phyloP scores from a whole-genome alignment of 345 rosid genomes.

The Rhizophora apiculata region DNA sequence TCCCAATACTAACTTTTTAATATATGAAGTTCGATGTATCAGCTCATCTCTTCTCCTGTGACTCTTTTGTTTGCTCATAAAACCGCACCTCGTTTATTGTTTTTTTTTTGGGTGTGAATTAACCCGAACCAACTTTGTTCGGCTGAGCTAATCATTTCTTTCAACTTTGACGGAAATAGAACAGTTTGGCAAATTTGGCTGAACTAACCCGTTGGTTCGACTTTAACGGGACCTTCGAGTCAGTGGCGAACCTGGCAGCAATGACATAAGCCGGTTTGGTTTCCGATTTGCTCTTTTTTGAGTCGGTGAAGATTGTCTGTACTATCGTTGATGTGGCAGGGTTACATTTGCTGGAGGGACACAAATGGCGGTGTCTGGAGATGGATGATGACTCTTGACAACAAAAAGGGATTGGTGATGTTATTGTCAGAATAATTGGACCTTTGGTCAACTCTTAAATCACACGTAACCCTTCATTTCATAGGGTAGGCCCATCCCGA shows the following conservation, averaged over 20 bases:
- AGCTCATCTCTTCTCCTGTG: no score
- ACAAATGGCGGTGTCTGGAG: background rate
- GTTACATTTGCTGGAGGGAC: background rate
- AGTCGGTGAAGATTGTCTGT: constrained; percentile 17
- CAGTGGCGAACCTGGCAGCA: background rate
- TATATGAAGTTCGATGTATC: no score
- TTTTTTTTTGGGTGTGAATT: no score
- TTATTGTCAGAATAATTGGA: background rate
- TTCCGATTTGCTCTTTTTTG: background rate
- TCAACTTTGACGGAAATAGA: no score
- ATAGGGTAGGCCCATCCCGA: no score
- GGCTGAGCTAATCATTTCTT: background rate
- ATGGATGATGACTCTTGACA: background rate
- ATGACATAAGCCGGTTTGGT: background rate
- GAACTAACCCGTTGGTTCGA: no score
- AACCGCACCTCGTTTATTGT: background rate
- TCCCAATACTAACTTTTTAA: no score
- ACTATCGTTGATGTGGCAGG: background rate
- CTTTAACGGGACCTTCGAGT: background rate
- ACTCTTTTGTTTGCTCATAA: background rate
- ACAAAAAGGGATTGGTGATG: background rate
- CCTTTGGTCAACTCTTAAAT: constrained; percentile 4
- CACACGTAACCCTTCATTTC: constrained; percentile 1
- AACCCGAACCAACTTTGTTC: no score
- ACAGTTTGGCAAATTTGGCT: no score